phyloP scores from a whole-genome alignment of 2,329 filamentous ascomycete genomes.

The Clonostachys sp. region DNA sequence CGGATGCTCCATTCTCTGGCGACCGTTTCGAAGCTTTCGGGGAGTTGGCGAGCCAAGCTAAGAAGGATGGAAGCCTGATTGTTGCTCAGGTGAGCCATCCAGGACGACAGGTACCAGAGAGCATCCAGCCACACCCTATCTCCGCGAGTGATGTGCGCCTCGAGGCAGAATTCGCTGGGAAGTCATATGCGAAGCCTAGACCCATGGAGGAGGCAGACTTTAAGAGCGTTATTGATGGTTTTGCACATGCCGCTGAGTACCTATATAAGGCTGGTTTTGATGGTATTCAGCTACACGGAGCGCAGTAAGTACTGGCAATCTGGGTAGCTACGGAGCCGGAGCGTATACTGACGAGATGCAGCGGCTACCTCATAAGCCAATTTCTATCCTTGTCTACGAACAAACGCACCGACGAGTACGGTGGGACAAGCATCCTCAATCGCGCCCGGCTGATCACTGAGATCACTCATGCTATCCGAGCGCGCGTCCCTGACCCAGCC shows the following conservation, averaged over 20 bases:
- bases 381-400: slow-evolving; percentile 46
- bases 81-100: slow-evolving; percentile 60
- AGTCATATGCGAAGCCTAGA: slow-evolving; percentile 40
- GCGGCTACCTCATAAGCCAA: slow-evolving; percentile 46
- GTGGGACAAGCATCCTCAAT: slow-evolving; percentile 33
- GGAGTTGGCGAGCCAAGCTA: slow-evolving; percentile 46
- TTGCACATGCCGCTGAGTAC: slow-evolving; percentile 57
- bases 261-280: slow-evolving; percentile 58
- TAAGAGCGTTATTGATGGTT: slow-evolving; percentile 50
- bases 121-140: slow-evolving; percentile 27
- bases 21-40: slow-evolving; percentile 58
- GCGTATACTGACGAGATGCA: not conserved
- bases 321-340: too few species aligned
- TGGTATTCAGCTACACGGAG: slow-evolving; percentile 45
- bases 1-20: slow-evolving; percentile 42
- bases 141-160: slow-evolving; percentile 32
- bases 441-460: slow-evolving; percentile 39
- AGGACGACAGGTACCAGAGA: slow-evolving; percentile 43
- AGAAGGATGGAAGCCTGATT: slow-evolving; percentile 54
- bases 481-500: slow-evolving; percentile 11
- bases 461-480: slow-evolving; percentile 25
- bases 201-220: slow-evolving; percentile 52
- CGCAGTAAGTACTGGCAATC: slow-evolving; percentile 22
- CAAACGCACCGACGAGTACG: slow-evolving; percentile 45
- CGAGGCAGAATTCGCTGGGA: slow-evolving; percentile 11